phyloP scores from a whole-genome alignment of 2,329 filamentous ascomycete genomes.

The Drechslerella coelobrocha region DNA sequence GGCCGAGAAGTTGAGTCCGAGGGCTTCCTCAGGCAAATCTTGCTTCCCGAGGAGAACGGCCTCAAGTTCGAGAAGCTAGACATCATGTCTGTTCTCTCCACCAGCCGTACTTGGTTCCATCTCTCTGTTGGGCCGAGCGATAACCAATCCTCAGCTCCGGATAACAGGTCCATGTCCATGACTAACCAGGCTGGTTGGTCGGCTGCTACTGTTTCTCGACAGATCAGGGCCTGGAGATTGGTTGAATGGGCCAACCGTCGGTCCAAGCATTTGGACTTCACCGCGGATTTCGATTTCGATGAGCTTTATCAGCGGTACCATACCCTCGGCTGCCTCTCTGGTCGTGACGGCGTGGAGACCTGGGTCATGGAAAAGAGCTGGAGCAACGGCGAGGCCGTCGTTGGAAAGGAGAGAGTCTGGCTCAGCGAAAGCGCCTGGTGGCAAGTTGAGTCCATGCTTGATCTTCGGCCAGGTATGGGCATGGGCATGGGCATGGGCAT shows the following conservation, averaged over 20 bases:
- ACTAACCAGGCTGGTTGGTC: constrained; percentile 80
- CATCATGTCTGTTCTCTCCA: constrained; percentile 74
- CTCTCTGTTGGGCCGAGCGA: constrained; percentile 90
- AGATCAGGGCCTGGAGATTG: constrained; percentile 89
- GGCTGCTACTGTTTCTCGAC: constrained; percentile 86
- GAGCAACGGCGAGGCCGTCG: constrained; percentile 95
- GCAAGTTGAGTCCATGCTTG: constrained; percentile 96
- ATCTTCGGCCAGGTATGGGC: constrained; percentile 64
- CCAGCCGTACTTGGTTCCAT: constrained; percentile 94
- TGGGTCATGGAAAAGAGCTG: constrained; percentile 95
- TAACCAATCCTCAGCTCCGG: constrained; percentile 63
- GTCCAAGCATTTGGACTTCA: constrained; percentile 91
- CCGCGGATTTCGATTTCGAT: constrained; percentile 91
- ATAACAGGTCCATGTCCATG: constrained; percentile 74
- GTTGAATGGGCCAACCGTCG: constrained; percentile 96
- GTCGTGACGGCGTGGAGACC: constrained; percentile 88
- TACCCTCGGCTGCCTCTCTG: constrained; percentile 83
- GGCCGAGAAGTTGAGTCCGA: constrained; percentile 81
- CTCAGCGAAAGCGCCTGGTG: constrained; percentile 94
- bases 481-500: constrained; percentile 56
- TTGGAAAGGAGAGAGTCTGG: constrained; percentile 92
- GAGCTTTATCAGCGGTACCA: constrained; percentile 87
- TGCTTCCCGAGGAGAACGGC: constrained; percentile 80
- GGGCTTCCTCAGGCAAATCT: constrained; percentile 78
- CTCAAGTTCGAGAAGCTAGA: constrained; percentile 71